Conservation (phyloP, 192 early-diverging fungal species). For the Piromyces sp. region DNA sequence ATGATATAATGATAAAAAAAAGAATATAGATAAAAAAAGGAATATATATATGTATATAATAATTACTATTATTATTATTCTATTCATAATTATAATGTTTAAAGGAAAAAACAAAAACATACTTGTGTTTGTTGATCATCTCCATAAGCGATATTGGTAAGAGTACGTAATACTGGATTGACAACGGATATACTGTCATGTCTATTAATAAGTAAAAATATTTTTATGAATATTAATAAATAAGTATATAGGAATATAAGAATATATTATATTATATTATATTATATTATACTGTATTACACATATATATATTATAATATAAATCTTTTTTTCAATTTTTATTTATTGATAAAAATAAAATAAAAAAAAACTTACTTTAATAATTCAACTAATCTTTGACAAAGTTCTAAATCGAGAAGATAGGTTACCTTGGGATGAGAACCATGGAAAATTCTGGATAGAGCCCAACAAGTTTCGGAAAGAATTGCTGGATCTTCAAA, state of each 20-base stretch:
- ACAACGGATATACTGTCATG: not conserved
- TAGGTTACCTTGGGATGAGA: not conserved
- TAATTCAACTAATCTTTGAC: not conserved
- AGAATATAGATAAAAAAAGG: too few species aligned
- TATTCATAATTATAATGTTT: too few species aligned
- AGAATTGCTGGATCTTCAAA: not conserved
- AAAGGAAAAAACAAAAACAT: not conserved
- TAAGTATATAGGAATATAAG: too few species aligned
- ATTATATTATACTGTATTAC: too few species aligned
- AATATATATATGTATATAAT: too few species aligned
- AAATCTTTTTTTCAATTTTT: too few species aligned
- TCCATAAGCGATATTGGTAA: constrained; percentile 98
- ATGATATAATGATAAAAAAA: not conserved
- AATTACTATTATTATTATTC: too few species aligned
- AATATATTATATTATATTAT: too few species aligned
- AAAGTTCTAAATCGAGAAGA: not conserved
- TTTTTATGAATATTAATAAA: too few species aligned
- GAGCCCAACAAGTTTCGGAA: not conserved
- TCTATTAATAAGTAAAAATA: not conserved
- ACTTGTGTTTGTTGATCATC: constrained; percentile 82
- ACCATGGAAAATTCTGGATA: not conserved
- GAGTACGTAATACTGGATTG: constrained; percentile 36
- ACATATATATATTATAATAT: too few species aligned
- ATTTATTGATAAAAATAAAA: too few species aligned
- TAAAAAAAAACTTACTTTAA: too few species aligned